phyloP scores from a whole-genome alignment of 2,329 filamentous ascomycete species.

The Pseudogymnoascus sp. region DNA sequence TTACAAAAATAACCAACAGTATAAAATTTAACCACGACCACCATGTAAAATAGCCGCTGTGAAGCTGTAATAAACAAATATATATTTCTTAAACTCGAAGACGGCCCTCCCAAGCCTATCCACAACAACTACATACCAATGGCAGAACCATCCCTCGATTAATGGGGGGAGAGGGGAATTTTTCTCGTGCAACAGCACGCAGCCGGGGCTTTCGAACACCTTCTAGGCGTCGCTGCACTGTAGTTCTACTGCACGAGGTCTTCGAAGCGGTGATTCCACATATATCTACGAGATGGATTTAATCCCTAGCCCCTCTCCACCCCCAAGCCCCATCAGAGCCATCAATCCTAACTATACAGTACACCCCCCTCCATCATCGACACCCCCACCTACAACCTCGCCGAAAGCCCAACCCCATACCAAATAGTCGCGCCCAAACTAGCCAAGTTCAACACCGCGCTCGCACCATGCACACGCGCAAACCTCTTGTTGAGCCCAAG shows the following conservation, averaged over 20 bases:
- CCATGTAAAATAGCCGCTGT: too few species aligned
- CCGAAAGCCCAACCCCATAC: conserved; percentile 66
- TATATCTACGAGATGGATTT: neutral
- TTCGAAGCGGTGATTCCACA: neutral
- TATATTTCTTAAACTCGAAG: too few species aligned
- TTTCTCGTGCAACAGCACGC: too few species aligned
- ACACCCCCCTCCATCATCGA: neutral
- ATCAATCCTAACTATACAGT: neutral
- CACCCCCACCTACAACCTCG: conserved; percentile 20
- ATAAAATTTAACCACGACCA: neutral
- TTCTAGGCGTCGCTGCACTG: neutral
- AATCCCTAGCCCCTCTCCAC: neutral
- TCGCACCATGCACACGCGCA: conserved; percentile 70
- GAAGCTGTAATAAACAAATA: too few species aligned
- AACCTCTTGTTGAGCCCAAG: conserved; percentile 70
- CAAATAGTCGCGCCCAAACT: conserved; percentile 62
- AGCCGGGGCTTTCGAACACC: neutral
- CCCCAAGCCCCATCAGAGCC: neutral
- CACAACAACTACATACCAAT: too few species aligned
- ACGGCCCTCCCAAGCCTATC: too few species aligned
- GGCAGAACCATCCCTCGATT: too few species aligned
- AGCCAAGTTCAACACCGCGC: conserved; percentile 69
- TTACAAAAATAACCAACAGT: neutral
- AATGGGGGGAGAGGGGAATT: too few species aligned
- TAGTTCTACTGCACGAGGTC: neutral